Base-by-base conservation (phyloP, 129 eudicot species). In the Cynara cardunculus region DNA sequence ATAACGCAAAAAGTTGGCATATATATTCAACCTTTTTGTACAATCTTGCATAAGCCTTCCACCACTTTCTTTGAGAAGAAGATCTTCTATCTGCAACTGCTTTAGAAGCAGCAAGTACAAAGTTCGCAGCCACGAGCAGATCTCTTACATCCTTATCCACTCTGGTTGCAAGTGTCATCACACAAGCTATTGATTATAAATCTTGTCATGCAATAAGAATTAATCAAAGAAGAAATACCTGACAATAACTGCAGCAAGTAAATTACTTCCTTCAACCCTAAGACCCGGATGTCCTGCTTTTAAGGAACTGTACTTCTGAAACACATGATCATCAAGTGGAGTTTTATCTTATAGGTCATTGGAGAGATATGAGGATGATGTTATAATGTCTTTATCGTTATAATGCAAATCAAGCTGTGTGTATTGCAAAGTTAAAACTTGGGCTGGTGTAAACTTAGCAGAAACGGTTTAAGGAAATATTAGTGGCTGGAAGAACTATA, bases 261-360 rank as follows among this genome's bases (percentile, higher is more conserved):
- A 88, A 82, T 91, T 91, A 72, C 97, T 91, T 84, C 97, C 95
- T 87, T 94, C 93, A 71, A 94, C 93, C 83, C 98, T 84, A 66
- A 94, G 98, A 69, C 88, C 97, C 28, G 97, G 98, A 83, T 90
- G 95, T 35, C 98, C 98, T n/a, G 84, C 88, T 88, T 91, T 94
- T 81, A 94, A 79, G 25, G 85, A 84, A 13, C 88, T 83, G 71
- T 87, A 91, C 78, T 94, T 94, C 9, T 75, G 81, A 79, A 69
- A 71, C 64, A 74, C 59, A 39, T 79, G 87, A 41, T 83, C 90
- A 31, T 87, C 91, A 82, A 71, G 25, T 62, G 85, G 78, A 74
- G 68, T 86, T 82, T 89, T 89, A 56, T 89, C 87, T 82, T 88
- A 90, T 75, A 87, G 72, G 66, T 89, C 91, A 74, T 83, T 85